Base-by-base conservation (phyloP, 2,329 filamentous ascomycete genomes). In the Fusarium staphyleae region DNA sequence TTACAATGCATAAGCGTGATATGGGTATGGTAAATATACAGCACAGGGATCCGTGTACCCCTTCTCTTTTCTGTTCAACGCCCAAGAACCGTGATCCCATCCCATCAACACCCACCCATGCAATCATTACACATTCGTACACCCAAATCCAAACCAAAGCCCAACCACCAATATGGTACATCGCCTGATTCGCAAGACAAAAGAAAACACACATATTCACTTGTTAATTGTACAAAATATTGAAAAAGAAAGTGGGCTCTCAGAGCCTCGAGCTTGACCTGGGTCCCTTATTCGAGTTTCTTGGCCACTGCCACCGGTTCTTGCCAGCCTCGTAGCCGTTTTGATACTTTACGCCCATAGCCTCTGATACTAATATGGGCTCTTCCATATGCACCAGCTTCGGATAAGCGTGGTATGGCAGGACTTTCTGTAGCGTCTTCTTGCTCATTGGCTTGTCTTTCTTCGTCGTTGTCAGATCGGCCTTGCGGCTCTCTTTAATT, bases 401-500 rank as follows among this genome's bases (percentile, higher is more conserved):
- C 4, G 73, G 66, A 10, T 73, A 61, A 3, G 72, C 67, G 18
- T 64, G 61, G 51, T 77, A 77, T n/a, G 74, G 74, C n/a, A 75
- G 62, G 14, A 73, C 66, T 26, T 57, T 63, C 48, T 69, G 68
- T 28, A 71, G 48, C 6, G 67, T 53, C 14, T 49, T 65, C 54
- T 66, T 70, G 46, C 55, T 66, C 34, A 62, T 32, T 4, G 60
- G 47, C 43, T 50, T 69, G 12, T 65, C 54, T 50, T 70, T 71
- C 33, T 57, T 58, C 10, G 41, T 36, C 10, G 52, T 42, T 18
- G 60, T 59, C 15, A 60, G 48, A 22, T 63, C 62, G 29, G 62
- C 39, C 65, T 79, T 81, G 52, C 74, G 80, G 48, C 80, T 71
- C 1, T 87, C 82, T 57, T 84, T 88, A 62, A 96, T 73, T 33